These are phyloP conservation scores for Chaetoscypha palmicola DNA, from an alignment of 2,329 filamentous ascomycete species.

Conservation along the genomic window DNA sequence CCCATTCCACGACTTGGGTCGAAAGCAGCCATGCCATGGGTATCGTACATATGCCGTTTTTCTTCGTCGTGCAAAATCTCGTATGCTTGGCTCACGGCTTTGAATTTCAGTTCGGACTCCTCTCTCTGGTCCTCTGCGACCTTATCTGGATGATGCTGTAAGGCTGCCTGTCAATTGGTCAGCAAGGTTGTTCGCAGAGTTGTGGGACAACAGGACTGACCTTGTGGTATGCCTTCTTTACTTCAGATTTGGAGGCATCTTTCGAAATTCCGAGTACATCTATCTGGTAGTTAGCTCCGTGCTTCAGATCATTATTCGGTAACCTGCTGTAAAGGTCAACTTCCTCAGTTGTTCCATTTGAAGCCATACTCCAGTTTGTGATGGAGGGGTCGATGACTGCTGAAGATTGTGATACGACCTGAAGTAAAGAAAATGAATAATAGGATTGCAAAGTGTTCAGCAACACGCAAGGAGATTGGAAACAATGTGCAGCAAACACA, in stretches of 20 bases:
- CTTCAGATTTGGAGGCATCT: conserved; percentile 66
- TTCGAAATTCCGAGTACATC: conserved; percentile 73
- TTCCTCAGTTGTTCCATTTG: conserved; percentile 30
- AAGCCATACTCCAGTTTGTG: conserved; percentile 23
- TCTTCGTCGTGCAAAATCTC: conserved; percentile 96
- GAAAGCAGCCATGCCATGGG: conserved; percentile 92
- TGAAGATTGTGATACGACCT: neutral
- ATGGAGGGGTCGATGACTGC: conserved; percentile 8
- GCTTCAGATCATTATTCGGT: neutral
- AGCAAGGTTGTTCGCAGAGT: conserved; percentile 14
- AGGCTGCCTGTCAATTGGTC: conserved; percentile 56
- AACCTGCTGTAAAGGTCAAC: conserved; percentile 56
- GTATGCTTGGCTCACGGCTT: conserved; percentile 87
- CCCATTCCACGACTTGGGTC: conserved; percentile 64
- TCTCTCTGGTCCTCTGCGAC: conserved; percentile 78
- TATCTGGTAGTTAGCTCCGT: conserved; percentile 36
- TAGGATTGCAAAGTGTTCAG: neutral
- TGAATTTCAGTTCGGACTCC: conserved; percentile 87
- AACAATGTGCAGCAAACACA: too few relatives aligned
- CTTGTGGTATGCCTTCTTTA: conserved; percentile 96
- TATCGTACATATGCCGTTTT: conserved; percentile 86
- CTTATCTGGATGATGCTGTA: conserved; percentile 92
- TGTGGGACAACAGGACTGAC: conserved; percentile 39
- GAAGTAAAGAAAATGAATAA: neutral
- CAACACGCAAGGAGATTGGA: neutral